Evolutionary conservation across 208 protist species (phyloP).

Genomic region (Naegleria gruberi): DNA sequence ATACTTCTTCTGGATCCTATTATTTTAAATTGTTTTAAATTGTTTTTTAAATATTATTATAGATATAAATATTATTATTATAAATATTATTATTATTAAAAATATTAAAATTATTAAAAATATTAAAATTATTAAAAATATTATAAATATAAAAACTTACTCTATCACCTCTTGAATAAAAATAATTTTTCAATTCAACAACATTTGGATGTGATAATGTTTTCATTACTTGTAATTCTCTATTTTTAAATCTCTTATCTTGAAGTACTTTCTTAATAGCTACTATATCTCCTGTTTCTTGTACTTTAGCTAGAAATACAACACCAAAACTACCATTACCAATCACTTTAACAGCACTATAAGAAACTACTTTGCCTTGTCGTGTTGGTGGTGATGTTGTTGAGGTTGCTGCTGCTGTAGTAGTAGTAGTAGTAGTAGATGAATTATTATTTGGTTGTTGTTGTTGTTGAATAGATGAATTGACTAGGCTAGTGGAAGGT

Average conservation of each 20-base stretch:
- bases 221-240: slow-evolving; percentile 94
- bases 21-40: background rate
- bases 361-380: slow-evolving; percentile 35
- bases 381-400: background rate
- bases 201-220: slow-evolving; percentile 83
- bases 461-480: background rate
- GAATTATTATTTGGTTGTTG: background rate
- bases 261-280: slow-evolving; percentile 96
- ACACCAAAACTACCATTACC: slow-evolving; percentile 94
- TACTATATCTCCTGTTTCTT: slow-evolving; percentile 69
- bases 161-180: slow-evolving; percentile 69
- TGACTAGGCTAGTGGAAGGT: background rate
- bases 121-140: background rate
- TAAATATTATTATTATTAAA: slow-evolving; percentile 10
- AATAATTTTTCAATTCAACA: slow-evolving; percentile 83
- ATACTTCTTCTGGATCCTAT: slow-evolving; percentile 73
- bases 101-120: background rate
- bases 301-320: slow-evolving; percentile 67
- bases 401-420: background rate
- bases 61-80: background rate
- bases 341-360: slow-evolving; percentile 65
- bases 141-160: slow-evolving; percentile 30
- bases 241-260: slow-evolving; percentile 91
- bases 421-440: too few species aligned
- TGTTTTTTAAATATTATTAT: background rate